Conservation (phyloP, 257 asterid genomes). For the Nicotiana otophora region DNA sequence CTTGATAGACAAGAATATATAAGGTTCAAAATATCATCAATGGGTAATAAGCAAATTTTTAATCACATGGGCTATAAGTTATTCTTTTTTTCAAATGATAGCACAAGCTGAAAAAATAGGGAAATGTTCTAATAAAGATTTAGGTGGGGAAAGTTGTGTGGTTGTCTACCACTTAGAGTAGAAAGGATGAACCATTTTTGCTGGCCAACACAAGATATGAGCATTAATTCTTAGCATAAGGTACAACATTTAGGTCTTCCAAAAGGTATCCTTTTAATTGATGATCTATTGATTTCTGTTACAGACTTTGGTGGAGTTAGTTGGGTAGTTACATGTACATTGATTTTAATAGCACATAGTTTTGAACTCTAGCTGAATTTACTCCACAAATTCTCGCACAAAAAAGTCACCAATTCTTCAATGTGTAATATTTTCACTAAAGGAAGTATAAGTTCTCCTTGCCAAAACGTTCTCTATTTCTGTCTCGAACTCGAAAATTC, state of each 20-base stretch:
- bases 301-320: background rate
- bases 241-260: background rate
- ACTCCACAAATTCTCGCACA: background rate
- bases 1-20: background rate
- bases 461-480: background rate
- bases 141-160: background rate
- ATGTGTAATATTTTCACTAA: background rate
- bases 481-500: background rate
- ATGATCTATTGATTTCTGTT: background rate
- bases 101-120: background rate
- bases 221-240: constrained; percentile 3
- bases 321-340: background rate
- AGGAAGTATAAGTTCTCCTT: background rate
- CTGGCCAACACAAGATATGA: background rate
- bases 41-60: background rate
- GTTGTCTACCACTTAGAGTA: background rate
- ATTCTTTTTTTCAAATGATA: background rate
- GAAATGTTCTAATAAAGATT: background rate
- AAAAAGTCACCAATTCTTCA: background rate
- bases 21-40: background rate
- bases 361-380: background rate
- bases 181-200: constrained; percentile 1
- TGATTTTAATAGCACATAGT: background rate
- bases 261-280: background rate
- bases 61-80: background rate